These are phyloP conservation scores for Globisporangium carolinianum DNA, from an alignment of 352 stramenopile genomes.

Conservation along the genomic window DNA sequence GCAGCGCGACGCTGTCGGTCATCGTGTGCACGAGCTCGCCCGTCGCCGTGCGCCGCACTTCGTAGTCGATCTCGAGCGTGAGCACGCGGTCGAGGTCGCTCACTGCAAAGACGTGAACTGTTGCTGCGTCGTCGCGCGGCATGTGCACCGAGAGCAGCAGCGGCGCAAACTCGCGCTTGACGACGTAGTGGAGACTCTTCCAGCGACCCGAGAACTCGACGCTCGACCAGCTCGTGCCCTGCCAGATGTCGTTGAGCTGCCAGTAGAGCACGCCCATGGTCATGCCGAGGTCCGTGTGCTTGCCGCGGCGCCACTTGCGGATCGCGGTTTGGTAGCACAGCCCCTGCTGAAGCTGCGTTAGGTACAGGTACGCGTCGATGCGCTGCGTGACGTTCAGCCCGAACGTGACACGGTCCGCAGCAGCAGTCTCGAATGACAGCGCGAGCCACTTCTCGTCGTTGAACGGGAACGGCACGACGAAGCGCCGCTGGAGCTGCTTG, in stretches of 20 bases:
- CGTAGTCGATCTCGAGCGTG: slow-evolving; percentile 29
- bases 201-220: slow-evolving; percentile 74
- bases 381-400: slow-evolving; percentile 35
- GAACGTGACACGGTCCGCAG: slow-evolving; percentile 12
- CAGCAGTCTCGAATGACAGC: slow-evolving; percentile 12
- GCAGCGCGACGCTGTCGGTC: slow-evolving; percentile 17
- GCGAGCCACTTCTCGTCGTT: slow-evolving; percentile 43
- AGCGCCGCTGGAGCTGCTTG: slow-evolving; percentile 57
- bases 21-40: slow-evolving; percentile 40
- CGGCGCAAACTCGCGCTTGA: slow-evolving; percentile 61
- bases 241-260: slow-evolving; percentile 87
- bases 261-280: slow-evolving; percentile 85
- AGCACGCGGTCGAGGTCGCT: slow-evolving; percentile 39
- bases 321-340: slow-evolving; percentile 79
- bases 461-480: slow-evolving; percentile 65
- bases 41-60: slow-evolving; percentile 30
- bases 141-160: slow-evolving; percentile 46
- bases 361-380: slow-evolving; percentile 60
- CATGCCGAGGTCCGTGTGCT: slow-evolving; percentile 33
- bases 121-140: slow-evolving; percentile 6
- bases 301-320: slow-evolving; percentile 57
- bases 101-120: slow-evolving; percentile 31
- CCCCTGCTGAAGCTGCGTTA: slow-evolving; percentile 74
- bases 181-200: slow-evolving; percentile 79
- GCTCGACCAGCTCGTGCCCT: slow-evolving; percentile 82